Conservation (phyloP, 2,329 filamentous ascomycete genomes). For the Aspergillus pseudoterreus region DNA sequence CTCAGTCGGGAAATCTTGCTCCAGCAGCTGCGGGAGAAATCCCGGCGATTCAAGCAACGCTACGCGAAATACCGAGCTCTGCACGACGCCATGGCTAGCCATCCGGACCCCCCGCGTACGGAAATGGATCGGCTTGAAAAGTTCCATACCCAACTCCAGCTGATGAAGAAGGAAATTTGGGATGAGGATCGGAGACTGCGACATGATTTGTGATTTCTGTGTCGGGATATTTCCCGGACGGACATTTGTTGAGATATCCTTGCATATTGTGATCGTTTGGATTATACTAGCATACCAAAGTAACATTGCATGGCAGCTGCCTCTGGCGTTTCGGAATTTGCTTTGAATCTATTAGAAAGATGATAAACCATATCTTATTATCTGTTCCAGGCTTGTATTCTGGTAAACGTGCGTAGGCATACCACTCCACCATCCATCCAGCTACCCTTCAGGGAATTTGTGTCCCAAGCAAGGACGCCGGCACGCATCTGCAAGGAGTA, state of each 20-base stretch:
- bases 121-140: constrained; percentile 52
- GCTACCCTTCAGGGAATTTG: background rate
- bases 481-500: background rate
- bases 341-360: background rate
- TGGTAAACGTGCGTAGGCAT: no score
- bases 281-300: background rate
- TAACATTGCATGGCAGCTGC: background rate
- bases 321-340: background rate
- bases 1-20: constrained; percentile 34
- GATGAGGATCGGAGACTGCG: constrained; percentile 39
- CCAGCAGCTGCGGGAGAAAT: constrained; percentile 39
- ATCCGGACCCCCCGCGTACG: constrained; percentile 42
- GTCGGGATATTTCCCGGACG: constrained; percentile 10
- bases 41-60: constrained; percentile 52
- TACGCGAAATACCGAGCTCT: constrained; percentile 57
- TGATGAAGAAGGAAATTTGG: constrained; percentile 58
- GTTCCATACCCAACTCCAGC: constrained; percentile 52
- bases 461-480: background rate
- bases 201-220: constrained; percentile 15
- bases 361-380: no score
- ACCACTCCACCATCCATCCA: background rate
- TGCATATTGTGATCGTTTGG: constrained; percentile 3
- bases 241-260: constrained; percentile 4
- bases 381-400: no score
- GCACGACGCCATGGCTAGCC: constrained; percentile 45